Base-by-base conservation (phyloP, 1,284 basidiomycete genomes). In the Rhodotorula sp. region DNA sequence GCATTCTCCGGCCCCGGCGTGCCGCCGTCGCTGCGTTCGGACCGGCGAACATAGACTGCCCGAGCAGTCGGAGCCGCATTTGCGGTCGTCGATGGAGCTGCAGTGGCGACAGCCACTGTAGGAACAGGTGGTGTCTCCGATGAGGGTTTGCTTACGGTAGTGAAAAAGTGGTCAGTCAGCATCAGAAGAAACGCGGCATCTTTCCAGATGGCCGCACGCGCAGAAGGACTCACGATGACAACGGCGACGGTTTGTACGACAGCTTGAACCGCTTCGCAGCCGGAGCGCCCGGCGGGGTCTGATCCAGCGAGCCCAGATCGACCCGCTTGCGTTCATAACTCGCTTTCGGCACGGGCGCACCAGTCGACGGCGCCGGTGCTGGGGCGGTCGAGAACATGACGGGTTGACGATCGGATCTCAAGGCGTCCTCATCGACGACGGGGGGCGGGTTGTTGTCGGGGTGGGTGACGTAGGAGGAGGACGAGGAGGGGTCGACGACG, bases 31-130 rank as follows among this genome's bases (percentile, higher is more conserved):
- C 23, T 43, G 3, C 58, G 58, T 52, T 58, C 59, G 18, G 52
- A 39, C 5, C 68, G 67, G 3, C 74, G 74, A 23, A 71, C 60
- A 60, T 75, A 75, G 64, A 70, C 67, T 6, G 64, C 74, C 51
- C 72, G 72, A n/a, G 39, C 39, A 14, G 39, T 43, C 39, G 39
- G 39, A 43, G 21, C 31, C 15, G 66, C 48, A 8, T 10, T 16
- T 7, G 49, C 26, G 34, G 7, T 16, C 5, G 58, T 20, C n/a
- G 56, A 20, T 4, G 46, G 3, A 58, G 34, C 2, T n/a, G 39
- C 7, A 23, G 52, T 10, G n/a, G 39, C 18, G 58, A 10, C 43
- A 46, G 48, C 26, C 47, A 20, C 20, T 49, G 5, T 12, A 26
- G n/a, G 43, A 43, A 23, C 16, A 5, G 12, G 34, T 14, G 16